Conservation (phyloP, 1,139 yeast genomes). For the Protomyces pachydermus region DNA sequence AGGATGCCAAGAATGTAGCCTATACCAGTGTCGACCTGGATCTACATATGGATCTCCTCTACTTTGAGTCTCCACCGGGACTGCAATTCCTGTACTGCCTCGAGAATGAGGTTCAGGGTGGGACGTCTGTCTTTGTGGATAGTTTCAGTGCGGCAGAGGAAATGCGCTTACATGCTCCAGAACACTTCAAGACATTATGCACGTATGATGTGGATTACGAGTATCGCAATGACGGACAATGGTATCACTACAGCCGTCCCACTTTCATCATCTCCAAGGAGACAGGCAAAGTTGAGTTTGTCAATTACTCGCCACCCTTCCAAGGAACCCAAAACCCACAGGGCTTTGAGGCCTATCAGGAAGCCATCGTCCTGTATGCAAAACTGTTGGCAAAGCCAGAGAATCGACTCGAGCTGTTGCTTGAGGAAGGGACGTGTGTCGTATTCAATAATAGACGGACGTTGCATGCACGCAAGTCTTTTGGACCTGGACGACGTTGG, state of each 20-base stretch:
- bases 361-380: conserved; percentile 49
- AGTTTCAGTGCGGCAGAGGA: conserved; percentile 62
- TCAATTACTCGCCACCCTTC: conserved; percentile 79
- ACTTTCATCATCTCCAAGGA: conserved; percentile 57
- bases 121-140: conserved; percentile 71
- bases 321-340: conserved; percentile 53
- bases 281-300: conserved; percentile 46
- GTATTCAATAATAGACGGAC: conserved; percentile 69
- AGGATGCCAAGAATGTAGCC: conserved; percentile 68
- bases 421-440: conserved; percentile 62
- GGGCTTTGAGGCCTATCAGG: conserved; percentile 32
- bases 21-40: conserved; percentile 65
- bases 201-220: conserved; percentile 66
- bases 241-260: conserved; percentile 62
- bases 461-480: conserved; percentile 63
- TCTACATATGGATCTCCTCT: conserved; percentile 72
- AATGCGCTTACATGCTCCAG: conserved; percentile 53
- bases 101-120: conserved; percentile 60
- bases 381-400: conserved; percentile 51
- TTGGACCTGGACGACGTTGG: conserved; percentile 62
- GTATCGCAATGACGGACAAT: conserved; percentile 59
- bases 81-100: conserved; percentile 66
- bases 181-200: conserved; percentile 59
- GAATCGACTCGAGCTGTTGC: conserved; percentile 55
- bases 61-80: conserved; percentile 82